These are phyloP conservation scores for Globisporangium megalacanthum DNA, from an alignment of 352 stramenopile genomes.

Conservation along the genomic window DNA sequence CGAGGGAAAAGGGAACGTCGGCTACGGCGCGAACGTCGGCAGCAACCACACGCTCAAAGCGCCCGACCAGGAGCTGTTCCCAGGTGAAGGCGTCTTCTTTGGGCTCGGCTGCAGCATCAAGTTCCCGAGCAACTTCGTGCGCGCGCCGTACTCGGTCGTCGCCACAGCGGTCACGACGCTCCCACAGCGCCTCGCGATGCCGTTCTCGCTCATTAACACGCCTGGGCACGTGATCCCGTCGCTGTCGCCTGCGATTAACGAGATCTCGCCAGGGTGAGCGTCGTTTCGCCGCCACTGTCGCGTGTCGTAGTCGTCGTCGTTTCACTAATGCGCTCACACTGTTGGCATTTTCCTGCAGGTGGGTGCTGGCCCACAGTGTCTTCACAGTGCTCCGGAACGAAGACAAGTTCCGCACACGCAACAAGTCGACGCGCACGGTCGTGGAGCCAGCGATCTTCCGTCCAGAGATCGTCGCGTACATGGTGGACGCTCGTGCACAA, in stretches of 20 bases:
- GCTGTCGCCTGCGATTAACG: constrained; percentile 79
- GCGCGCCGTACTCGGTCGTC: constrained; percentile 92
- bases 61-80: constrained; percentile 86
- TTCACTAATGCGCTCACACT: not conserved
- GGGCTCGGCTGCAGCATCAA: constrained; percentile 92
- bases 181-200: constrained; percentile 82
- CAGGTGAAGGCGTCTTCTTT: constrained; percentile 95
- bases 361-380: constrained; percentile 87
- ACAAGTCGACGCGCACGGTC: constrained; percentile 60
- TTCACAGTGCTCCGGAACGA: constrained; percentile 90
- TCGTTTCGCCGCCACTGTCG: not conserved
- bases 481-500: constrained; percentile 53
- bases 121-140: constrained; percentile 92
- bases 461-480: constrained; percentile 67
- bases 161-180: constrained; percentile 90
- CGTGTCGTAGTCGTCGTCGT: not conserved
- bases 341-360: constrained; percentile 29
- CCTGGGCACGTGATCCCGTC: constrained; percentile 67
- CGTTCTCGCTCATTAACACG: constrained; percentile 74
- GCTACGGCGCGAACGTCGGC: constrained; percentile 94
- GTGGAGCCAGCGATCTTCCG: constrained; percentile 68
- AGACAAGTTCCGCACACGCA: constrained; percentile 81
- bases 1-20: constrained; percentile 90
- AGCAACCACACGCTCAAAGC: constrained; percentile 96
- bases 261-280: constrained; percentile 63